Conservation (phyloP, 148 eudicot genomes). For the Cornus kousa region DNA sequence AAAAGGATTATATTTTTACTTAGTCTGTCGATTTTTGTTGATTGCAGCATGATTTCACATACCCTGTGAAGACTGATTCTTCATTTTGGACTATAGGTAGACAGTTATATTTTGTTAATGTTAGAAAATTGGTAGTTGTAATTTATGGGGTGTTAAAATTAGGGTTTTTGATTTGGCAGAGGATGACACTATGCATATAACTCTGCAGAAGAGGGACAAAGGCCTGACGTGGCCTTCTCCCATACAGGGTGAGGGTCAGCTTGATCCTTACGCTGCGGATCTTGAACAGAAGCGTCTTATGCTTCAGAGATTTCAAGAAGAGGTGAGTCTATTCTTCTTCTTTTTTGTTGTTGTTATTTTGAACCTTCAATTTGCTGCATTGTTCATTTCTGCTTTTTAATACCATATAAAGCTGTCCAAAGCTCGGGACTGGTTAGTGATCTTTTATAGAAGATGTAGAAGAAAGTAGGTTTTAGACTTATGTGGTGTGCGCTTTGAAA, state of each 20-base stretch:
- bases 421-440: background rate
- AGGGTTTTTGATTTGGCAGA: constrained; percentile 36
- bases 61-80: constrained; percentile 81
- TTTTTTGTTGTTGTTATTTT: background rate
- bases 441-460: background rate
- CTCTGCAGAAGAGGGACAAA: constrained; percentile 94
- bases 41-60: constrained; percentile 60
- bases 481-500: too few relatives aligned
- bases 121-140: background rate
- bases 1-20: background rate
- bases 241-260: constrained; percentile 76
- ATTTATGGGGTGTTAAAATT: constrained; percentile 1
- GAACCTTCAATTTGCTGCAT: background rate
- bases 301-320: constrained; percentile 97
- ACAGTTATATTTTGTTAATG: background rate
- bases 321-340: constrained; percentile 40
- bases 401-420: background rate
- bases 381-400: background rate
- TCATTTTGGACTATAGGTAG: constrained; percentile 96
- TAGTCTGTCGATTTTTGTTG: background rate
- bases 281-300: constrained; percentile 90
- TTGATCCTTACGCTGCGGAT: constrained; percentile 81
- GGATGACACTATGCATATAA: constrained; percentile 87
- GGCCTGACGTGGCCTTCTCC: constrained; percentile 95
- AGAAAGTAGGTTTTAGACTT: background rate